These are phyloP conservation scores for Scheffersomyces illinoinensis DNA, from an alignment of 1,139 yeast species.

Conservation along the genomic window DNA sequence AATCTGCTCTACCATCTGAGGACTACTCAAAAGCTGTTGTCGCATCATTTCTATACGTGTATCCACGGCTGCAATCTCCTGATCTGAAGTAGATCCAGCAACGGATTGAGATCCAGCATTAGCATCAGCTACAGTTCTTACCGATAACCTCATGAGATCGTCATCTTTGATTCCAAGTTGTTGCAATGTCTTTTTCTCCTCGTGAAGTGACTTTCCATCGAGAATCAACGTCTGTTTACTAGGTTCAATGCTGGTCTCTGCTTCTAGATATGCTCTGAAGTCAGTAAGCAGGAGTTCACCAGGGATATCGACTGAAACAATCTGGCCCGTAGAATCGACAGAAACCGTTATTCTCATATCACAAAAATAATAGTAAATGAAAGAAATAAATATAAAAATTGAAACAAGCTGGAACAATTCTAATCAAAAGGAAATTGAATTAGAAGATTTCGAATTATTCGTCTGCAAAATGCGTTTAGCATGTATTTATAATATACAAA, in stretches of 20 bases:
- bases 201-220: conserved; percentile 45
- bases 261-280: conserved; percentile 73
- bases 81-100: neutral
- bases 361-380: neutral
- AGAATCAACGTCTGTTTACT: conserved; percentile 47
- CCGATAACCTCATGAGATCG: conserved; percentile 52
- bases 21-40: conserved; percentile 45
- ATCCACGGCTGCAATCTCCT: conserved; percentile 1
- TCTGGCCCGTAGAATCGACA: conserved; percentile 27
- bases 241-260: conserved; percentile 63
- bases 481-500: too few relatives aligned
- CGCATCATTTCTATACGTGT: conserved; percentile 46
- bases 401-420: neutral
- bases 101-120: conserved; percentile 10
- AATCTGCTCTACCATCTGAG: conserved; percentile 36
- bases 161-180: conserved; percentile 53
- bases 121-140: conserved; percentile 5
- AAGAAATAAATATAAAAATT: neutral
- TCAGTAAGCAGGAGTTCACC: conserved; percentile 66
- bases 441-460: neutral
- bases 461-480: neutral
- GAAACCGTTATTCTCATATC: conserved; percentile 41
- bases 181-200: conserved; percentile 37
- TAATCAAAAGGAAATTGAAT: neutral
- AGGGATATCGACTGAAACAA: conserved; percentile 56